phyloP scores from a whole-genome alignment of 2,329 filamentous ascomycete species.

The Thelonectria olida region DNA sequence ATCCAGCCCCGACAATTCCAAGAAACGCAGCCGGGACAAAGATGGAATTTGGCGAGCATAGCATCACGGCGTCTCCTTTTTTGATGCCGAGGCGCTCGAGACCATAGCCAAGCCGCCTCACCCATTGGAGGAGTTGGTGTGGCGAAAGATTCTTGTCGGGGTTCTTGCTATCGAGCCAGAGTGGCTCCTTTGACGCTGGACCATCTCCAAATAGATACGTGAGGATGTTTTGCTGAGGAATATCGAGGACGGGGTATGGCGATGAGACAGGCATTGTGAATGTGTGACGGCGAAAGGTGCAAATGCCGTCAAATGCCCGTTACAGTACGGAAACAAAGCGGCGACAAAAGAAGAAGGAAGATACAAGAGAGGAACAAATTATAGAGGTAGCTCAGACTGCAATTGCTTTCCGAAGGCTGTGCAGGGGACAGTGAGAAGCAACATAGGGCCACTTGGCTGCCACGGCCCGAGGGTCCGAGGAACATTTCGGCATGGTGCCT shows the following conservation, averaged over 20 bases:
- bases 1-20: conserved; percentile 61
- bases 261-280: conserved; percentile 53
- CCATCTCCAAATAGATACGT: conserved; percentile 46
- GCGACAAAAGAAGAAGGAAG: background rate
- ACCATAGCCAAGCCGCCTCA: conserved; percentile 59
- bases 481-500: conserved; percentile 7
- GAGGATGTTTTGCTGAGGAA: conserved; percentile 56
- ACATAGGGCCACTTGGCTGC: background rate
- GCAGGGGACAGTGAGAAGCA: background rate
- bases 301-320: background rate
- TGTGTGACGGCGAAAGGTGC: background rate
- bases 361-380: background rate
- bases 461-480: conserved; percentile 18
- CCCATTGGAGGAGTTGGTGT: conserved; percentile 58
- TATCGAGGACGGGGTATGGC: conserved; percentile 51
- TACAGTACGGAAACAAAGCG: background rate
- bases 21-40: conserved; percentile 64
- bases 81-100: conserved; percentile 56
- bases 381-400: background rate
- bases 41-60: conserved; percentile 64
- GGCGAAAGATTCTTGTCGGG: conserved; percentile 55
- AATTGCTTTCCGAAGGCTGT: background rate
- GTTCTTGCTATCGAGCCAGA: conserved; percentile 64
- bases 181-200: conserved; percentile 53
- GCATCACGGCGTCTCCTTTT: conserved; percentile 61